A percentile compares a stretch with the other conserved stretches of the same genome.
Evolutionary conservation across 1,284 basidiomycete genomes (phyloP).

Genomic region (Trichosporon asahii): DNA sequence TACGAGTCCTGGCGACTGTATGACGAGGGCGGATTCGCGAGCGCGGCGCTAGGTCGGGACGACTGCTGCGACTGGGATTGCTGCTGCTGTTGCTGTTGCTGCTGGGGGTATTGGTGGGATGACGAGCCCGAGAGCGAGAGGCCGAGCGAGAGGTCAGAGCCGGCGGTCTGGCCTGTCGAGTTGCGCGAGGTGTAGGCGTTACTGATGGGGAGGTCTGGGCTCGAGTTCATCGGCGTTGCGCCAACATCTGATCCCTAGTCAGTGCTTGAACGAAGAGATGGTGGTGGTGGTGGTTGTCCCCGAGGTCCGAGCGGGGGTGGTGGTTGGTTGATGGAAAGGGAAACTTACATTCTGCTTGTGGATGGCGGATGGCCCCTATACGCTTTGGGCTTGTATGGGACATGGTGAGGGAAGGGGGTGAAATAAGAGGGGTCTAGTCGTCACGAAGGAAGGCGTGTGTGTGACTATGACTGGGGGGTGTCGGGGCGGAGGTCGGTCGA

Average conservation of each 20-base stretch:
- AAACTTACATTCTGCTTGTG: constrained; percentile 47
- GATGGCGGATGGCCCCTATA: constrained; percentile 46
- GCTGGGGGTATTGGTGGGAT: constrained; percentile 3
- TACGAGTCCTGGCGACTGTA: constrained; percentile 8
- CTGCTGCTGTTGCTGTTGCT: neutral
- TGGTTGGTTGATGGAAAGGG: neutral
- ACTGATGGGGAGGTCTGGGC: constrained; percentile 27
- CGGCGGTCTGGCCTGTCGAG: constrained; percentile 41
- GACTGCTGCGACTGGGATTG: constrained; percentile 10
- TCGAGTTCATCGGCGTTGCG: constrained; percentile 42
- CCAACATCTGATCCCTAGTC: constrained; percentile 42
- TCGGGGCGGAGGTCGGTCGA: neutral
- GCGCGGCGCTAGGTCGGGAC: constrained; percentile 10
- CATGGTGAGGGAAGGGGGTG: constrained; percentile 21
- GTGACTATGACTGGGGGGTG: neutral
- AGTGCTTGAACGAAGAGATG: constrained; percentile 1
- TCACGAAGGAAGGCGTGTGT: neutral
- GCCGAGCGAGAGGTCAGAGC: constrained; percentile 47
- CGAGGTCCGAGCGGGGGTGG: neutral
- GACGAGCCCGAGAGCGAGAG: constrained; percentile 34
- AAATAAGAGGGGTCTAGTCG: neutral
- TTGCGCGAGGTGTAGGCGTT: constrained; percentile 41
- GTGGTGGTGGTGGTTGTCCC: neutral
- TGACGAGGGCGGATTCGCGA: constrained; percentile 9
- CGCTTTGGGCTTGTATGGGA: constrained; percentile 44